Base-by-base conservation (phyloP, 306 rosid genomes). In the Bauhinia variegata region DNA sequence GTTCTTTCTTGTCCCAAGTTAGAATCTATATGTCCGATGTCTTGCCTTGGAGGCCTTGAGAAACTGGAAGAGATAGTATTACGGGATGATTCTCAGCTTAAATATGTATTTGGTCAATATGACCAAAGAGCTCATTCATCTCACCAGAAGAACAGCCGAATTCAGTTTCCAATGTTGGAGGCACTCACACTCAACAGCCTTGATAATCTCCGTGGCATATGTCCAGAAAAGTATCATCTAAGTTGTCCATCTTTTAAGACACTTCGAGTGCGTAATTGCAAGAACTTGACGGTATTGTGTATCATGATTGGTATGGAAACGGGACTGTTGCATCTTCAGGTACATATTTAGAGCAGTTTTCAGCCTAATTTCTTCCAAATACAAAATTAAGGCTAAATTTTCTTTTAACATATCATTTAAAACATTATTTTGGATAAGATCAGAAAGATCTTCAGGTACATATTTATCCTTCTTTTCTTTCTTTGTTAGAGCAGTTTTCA, bases 211-310 rank as follows among this genome's bases (percentile, higher is more conserved):
- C 4, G 23, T 0, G 0, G 14, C 23, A 62, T 62, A 7, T 43
- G 10, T 9, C 19, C 23, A 0, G 2, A 23, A 44, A 43, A 30
- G 2, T 23, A 12, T 13, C 12, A 8, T 30, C 4, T n/a, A 44
- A 42, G 19, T 2, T 62, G 67, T 8, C 67, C 67, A n/a, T 42
- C 39, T 62, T 6, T 62, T n/a, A n/a, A 8, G 50, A 10, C 23
- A 7, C 9, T 42, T 10, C 4, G 6, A 12, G 19, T 9, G 38
- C 0, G 3, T 3, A 9, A 4, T 10, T 60, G 53, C 23, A 38
- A 52, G 6, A 28, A 13, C 12, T 43, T 60, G 37, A 42, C 0
- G 0, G 9, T 13, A 12, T 13, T 17, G 2, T 11, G 32, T 4
- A 19, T 15, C 36, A 39, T 39, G 4, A 1, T 18, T 59, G 33